Conservation (phyloP, 768 basidiomycete genomes). For the Clavulina sp. region DNA sequence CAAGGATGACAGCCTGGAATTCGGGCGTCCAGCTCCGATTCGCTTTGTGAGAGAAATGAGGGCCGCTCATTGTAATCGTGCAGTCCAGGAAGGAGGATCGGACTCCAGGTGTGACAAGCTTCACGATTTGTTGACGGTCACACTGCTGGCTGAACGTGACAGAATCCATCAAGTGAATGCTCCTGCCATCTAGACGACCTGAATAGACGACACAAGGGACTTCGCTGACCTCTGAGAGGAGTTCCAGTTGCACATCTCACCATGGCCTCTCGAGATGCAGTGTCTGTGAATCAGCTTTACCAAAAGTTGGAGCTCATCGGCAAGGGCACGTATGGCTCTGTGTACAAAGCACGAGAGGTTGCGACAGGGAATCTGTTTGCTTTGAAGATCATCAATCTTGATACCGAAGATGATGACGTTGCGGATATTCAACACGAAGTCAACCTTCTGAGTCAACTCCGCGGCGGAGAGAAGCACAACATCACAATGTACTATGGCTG, state of each 20-base stretch:
- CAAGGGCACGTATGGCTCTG: slow-evolving; percentile 90
- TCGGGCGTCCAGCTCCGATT: too few relatives aligned
- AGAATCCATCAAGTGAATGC: too few relatives aligned
- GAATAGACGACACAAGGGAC: too few relatives aligned
- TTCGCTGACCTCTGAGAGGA: too few relatives aligned
- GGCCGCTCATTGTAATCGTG: too few relatives aligned
- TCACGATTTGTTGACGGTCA: too few relatives aligned
- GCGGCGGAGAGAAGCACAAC: slow-evolving; percentile 63
- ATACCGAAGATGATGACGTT: slow-evolving; percentile 91
- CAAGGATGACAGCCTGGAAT: slow-evolving; percentile 75
- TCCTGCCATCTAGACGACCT: too few relatives aligned
- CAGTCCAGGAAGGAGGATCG: too few relatives aligned
- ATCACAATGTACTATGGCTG: slow-evolving; percentile 95
- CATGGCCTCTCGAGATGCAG: neutral
- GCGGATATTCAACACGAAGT: slow-evolving; percentile 94
- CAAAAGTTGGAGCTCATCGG: slow-evolving; percentile 82
- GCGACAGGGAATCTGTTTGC: slow-evolving; percentile 79
- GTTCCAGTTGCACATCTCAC: too few relatives aligned
- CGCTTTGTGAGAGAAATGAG: too few relatives aligned
- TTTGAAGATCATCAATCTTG: slow-evolving; percentile 97
- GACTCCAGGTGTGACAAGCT: too few relatives aligned
- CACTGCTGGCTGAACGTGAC: too few relatives aligned
- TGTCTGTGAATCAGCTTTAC: slow-evolving; percentile 36
- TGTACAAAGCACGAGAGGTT: slow-evolving; percentile 78
- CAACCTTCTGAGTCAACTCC: slow-evolving; percentile 72